Base-by-base conservation (phyloP, 495 filamentous ascomycete genomes). In the Eremomyces bilateralis region DNA sequence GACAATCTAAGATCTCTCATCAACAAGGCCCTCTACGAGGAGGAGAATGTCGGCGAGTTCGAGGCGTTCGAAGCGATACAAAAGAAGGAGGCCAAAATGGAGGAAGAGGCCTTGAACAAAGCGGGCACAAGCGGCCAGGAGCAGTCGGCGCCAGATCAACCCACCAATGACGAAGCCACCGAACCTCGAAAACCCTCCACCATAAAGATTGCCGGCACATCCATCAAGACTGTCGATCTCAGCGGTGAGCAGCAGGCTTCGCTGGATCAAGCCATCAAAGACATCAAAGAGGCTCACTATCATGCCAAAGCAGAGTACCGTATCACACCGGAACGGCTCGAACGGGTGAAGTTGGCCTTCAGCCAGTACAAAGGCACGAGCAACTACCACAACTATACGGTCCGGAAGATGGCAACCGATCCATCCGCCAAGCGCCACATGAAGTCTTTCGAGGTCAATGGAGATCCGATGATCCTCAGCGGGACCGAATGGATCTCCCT, bases 301-400 rank as follows among this genome's bases (percentile, higher is more conserved):
- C 59, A 60, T 4, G 79, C 82, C 21, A 84, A 84, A 54, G 67
- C 71, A 16, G 62, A 69, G 3, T 95, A 93, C 48, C 78, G 84
- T 33, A 76, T 83, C 36, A 73, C 76, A 2, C 57, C 69, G 0
- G 54, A 60, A 15, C 80, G 88, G 27, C 53, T 84, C 30, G 60
- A 62, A 4, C 68, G 73, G 39, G 63, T 95, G 10, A 77, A 83
- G 48, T 62, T 68, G 29, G 67, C 69, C 0, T 64, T 97, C 4
- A 51, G 64, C 31, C 57, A 59, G 15, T 95, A 83, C 51, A 49
- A 71, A 12, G 88, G 88, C 37, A 91, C 88, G 3, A 61, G 61
- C 39, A 93, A 85, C 50, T 97, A 71, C 60, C 81, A 91, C 63
- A 97, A 95, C 59, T 94, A 84, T 62, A 97, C 88, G 3, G 69